phyloP scores from a whole-genome alignment of 164 flowering plant species.

The Kalanchoe fedtschenkoi region DNA sequence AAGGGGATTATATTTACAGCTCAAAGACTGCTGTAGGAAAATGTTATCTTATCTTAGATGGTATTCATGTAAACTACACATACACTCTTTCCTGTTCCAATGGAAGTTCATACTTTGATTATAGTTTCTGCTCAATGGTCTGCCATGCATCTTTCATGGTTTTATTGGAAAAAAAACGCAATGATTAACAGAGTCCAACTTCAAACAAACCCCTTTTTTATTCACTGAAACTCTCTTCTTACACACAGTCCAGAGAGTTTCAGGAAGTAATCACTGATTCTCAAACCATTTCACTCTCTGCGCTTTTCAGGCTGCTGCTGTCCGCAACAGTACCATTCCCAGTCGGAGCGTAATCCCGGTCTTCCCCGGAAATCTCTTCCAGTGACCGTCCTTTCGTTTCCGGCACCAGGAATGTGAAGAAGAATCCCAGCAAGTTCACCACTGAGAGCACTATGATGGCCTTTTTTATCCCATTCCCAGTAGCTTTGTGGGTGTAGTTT shows the following conservation, averaged over 20 bases:
- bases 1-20: too few species aligned
- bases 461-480: constrained; percentile 3
- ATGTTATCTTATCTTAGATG: too few species aligned
- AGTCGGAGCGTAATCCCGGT: constrained; percentile 8
- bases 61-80: too few species aligned
- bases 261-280: neutral
- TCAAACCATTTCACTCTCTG: neutral
- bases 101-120: too few species aligned
- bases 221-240: neutral
- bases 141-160: too few species aligned
- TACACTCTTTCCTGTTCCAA: too few species aligned
- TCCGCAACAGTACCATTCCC: neutral
- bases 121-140: too few species aligned
- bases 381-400: constrained; percentile 30
- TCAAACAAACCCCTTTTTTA: too few species aligned
- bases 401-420: constrained; percentile 29
- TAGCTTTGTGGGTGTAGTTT: constrained; percentile 10
- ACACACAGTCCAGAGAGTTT: neutral
- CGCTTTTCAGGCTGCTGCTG: neutral
- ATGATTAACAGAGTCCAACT: too few species aligned
- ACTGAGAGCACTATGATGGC: constrained; percentile 16
- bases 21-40: too few species aligned
- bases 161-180: too few species aligned
- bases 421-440: constrained; percentile 19
- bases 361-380: constrained; percentile 31